Evolutionary conservation across 1,284 basidiomycete species (phyloP).

Genomic region (Sporisorium sorghi): DNA sequence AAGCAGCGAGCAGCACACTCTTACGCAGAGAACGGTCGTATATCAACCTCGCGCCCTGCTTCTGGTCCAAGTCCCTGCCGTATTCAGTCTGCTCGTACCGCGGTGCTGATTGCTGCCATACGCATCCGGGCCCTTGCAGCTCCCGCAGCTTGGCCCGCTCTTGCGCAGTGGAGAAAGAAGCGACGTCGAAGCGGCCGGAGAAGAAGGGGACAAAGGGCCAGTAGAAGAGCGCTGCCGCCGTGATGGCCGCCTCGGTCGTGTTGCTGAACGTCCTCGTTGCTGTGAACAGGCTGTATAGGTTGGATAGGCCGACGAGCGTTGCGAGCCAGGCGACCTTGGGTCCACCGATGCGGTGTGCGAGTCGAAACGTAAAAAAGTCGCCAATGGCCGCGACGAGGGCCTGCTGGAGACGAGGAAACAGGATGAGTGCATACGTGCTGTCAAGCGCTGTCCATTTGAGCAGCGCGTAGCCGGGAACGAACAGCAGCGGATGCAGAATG

Average conservation of each 20-base stretch:
- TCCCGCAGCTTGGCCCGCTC: constrained; percentile 7
- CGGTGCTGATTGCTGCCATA: constrained; percentile 13
- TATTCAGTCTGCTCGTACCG: constrained; percentile 5
- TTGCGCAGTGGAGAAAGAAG: constrained; percentile 8
- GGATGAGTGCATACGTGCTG: constrained; percentile 65
- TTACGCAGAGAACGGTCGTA: constrained; percentile 24
- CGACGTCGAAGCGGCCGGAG: constrained; percentile 16
- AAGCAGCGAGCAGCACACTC: constrained; percentile 72
- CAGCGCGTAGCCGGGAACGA: constrained; percentile 81
- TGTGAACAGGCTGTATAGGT: constrained; percentile 86
- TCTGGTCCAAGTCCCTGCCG: constrained; percentile 20
- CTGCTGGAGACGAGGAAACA: constrained; percentile 80
- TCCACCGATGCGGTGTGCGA: constrained; percentile 77
- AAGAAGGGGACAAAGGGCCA: constrained; percentile 73
- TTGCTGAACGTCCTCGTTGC: constrained; percentile 91
- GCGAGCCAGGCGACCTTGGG: constrained; percentile 72
- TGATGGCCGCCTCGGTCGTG: constrained; percentile 88
- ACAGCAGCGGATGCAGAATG: constrained; percentile 72
- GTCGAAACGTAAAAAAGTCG: constrained; percentile 79
- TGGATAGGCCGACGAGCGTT: constrained; percentile 81
- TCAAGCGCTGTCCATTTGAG: constrained; percentile 76
- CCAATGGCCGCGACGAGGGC: constrained; percentile 83
- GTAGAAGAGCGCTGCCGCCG: constrained; percentile 80
- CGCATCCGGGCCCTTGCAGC: constrained; percentile 13
- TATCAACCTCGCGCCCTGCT: constrained; percentile 9